phyloP scores from a whole-genome alignment of 208 protist species.

The Leishmania major region DNA sequence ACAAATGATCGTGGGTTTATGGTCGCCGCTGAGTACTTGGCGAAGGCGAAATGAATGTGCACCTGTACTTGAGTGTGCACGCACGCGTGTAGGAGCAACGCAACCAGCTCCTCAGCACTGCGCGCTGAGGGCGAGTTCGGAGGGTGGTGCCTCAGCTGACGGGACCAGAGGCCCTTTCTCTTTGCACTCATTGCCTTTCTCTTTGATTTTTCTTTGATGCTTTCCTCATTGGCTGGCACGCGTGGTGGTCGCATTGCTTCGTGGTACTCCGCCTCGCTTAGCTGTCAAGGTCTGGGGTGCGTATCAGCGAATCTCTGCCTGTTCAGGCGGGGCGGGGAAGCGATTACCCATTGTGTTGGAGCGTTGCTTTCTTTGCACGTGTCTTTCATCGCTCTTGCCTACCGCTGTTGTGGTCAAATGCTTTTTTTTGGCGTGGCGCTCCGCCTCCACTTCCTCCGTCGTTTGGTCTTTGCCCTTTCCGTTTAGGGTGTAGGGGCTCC shows the following conservation, averaged over 20 bases:
- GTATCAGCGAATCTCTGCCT: background rate
- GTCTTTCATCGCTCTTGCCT: background rate
- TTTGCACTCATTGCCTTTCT: background rate
- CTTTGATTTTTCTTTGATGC: background rate
- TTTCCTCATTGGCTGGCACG: background rate
- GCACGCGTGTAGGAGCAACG: background rate
- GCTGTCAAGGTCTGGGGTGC: background rate
- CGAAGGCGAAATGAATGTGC: conserved; percentile 26
- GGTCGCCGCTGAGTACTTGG: conserved; percentile 75
- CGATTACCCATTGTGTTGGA: background rate
- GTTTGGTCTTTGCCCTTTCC: background rate
- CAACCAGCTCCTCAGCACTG: background rate
- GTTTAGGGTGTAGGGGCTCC: background rate
- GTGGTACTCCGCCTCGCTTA: background rate
- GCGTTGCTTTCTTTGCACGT: background rate
- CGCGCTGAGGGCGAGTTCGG: background rate
- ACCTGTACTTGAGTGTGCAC: background rate
- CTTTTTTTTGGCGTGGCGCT: background rate
- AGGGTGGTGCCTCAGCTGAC: background rate
- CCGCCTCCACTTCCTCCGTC: background rate
- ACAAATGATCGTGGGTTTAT: conserved; percentile 88
- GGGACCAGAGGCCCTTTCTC: background rate
- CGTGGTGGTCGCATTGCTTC: background rate
- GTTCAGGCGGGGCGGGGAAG: background rate
- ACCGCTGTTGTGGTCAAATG: background rate